These are phyloP conservation scores for Acanthamoeba sp. DNA, from an alignment of 208 protist genomes.

Conservation along the genomic window DNA sequence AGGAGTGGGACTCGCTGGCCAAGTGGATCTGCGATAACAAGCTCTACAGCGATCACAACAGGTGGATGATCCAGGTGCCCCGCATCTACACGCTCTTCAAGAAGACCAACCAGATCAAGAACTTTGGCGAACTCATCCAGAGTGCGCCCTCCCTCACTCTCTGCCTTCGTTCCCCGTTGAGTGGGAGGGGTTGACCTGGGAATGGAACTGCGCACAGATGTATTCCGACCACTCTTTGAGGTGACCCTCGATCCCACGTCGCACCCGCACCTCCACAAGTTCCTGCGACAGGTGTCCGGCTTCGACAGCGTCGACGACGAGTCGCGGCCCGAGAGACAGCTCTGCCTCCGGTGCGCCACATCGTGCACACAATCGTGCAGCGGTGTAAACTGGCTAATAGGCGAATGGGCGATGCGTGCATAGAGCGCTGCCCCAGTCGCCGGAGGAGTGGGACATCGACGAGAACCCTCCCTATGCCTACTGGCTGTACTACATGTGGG, in stretches of 20 bases:
- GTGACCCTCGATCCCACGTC: conserved; percentile 96
- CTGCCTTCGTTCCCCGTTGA: too few relatives aligned
- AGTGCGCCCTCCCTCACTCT: conserved; percentile 87
- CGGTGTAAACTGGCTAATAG: too few relatives aligned
- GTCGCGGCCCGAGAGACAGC: conserved; percentile 94
- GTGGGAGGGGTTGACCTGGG: too few relatives aligned
- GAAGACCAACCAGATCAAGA: conserved; percentile 92
- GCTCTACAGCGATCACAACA: conserved; percentile 96
- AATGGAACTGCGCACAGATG: conserved; percentile 49
- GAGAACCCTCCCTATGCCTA: conserved; percentile 99
- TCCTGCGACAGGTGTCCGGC: conserved; percentile 97
- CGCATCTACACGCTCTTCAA: conserved; percentile 96
- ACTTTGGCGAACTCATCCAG: conserved; percentile 97
- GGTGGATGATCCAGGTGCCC: conserved; percentile 99
- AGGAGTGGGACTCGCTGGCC: conserved; percentile 97
- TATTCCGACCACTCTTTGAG: conserved; percentile 99
- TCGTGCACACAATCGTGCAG: background rate
- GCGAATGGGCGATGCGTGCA: background rate
- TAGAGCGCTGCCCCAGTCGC: conserved; percentile 78
- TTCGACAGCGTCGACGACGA: conserved; percentile 99
- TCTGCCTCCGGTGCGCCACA: conserved; percentile 79
- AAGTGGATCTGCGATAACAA: conserved; percentile 96
- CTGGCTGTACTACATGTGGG: conserved; percentile 98
- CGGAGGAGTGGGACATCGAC: conserved; percentile 94
- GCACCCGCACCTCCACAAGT: conserved; percentile 96